Conservation (phyloP, 768 basidiomycete species). For the Suillus americanus region DNA sequence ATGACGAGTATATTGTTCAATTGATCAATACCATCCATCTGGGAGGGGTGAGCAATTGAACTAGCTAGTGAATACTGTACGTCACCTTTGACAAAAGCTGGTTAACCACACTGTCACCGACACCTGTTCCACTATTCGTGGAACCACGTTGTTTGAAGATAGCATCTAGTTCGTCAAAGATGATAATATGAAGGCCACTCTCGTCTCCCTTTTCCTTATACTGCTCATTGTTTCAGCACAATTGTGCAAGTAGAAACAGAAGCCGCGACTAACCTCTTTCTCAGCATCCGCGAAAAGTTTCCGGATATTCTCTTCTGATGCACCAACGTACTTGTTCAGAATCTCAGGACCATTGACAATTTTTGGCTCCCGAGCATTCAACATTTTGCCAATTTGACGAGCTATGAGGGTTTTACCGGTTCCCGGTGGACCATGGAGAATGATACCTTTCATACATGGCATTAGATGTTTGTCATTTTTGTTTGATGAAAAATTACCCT, state of each 20-base stretch:
- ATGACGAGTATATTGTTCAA: slow-evolving; percentile 99
- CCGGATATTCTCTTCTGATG: slow-evolving; percentile 95
- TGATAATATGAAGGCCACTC: slow-evolving; percentile 97
- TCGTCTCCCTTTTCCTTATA: slow-evolving; percentile 98
- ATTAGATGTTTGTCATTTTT: neutral
- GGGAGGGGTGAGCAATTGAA: slow-evolving; percentile 13
- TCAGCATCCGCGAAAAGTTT: slow-evolving; percentile 99
- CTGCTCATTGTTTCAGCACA: slow-evolving; percentile 37
- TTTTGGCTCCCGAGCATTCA: slow-evolving; percentile 97
- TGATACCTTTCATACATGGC: slow-evolving; percentile 59
- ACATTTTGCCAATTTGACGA: slow-evolving; percentile 98
- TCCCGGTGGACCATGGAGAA: slow-evolving; percentile 94
- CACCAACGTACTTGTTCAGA: slow-evolving; percentile 95
- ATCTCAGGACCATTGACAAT: slow-evolving; percentile 98
- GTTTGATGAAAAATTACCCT: slow-evolving; percentile 54
- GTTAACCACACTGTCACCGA: slow-evolving; percentile 99
- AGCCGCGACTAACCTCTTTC: slow-evolving; percentile 65
- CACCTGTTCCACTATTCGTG: slow-evolving; percentile 87
- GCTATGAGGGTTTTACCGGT: slow-evolving; percentile 99
- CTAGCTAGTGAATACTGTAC: neutral
- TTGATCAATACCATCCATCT: slow-evolving; percentile 99
- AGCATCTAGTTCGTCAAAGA: slow-evolving; percentile 98
- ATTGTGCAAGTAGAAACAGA: neutral
- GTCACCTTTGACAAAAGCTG: slow-evolving; percentile 93
- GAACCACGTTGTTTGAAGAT: slow-evolving; percentile 99